Evolutionary conservation across 2,329 filamentous ascomycete genomes (phyloP), one percentile per base, ranked within the genome.

Genomic region (Fusarium aywerte): DNA sequence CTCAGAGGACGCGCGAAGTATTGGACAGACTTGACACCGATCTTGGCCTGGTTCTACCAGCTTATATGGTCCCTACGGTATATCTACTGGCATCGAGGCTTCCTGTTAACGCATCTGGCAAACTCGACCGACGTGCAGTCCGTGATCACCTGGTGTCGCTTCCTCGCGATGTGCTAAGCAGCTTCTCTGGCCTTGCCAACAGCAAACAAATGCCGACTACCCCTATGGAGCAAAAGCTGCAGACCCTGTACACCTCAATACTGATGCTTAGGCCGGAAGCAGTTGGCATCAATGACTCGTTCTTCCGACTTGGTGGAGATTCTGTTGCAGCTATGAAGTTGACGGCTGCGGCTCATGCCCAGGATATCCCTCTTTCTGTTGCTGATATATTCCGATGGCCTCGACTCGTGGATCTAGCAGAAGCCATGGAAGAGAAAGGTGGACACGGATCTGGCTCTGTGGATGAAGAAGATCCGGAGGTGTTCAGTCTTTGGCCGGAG

Each of bases 261-360:
- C 45, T 49, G 23, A 27, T 16, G 32, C 45, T 49, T 10, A 49
- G 20, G 21, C 32, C 45, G 7, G 45, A 49, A 18, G 45, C 10
- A 16, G 32, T 49, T 27, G 45, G 45, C 23, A 49, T 49, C 21
- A 49, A 39, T 50, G 47, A 50, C 47, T 49, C 45, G 11, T 50
- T 50, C 13, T 38, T 50, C 47, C 33, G 33, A 36, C 32, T 49
- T 49, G 45, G 45, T 4, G 45, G 45, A 25, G 45, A 49, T 29
- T 36, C 45, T 27, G 45, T 49, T 36, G 21, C 45, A 35, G 45
- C 45, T 36, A 49, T 49, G 32, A 38, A 39, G 33, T 39, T 50
- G 33, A 39, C 33, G 33, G 47, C 47, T 11, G 33, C 47, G 15
- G 47, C 47, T 50, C 33, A 50, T 50, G 13, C 47, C 35, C 33